These are phyloP conservation scores for Exophiala lecanii-corni DNA, from an alignment of 2,329 filamentous ascomycete species.

Conservation along the genomic window DNA sequence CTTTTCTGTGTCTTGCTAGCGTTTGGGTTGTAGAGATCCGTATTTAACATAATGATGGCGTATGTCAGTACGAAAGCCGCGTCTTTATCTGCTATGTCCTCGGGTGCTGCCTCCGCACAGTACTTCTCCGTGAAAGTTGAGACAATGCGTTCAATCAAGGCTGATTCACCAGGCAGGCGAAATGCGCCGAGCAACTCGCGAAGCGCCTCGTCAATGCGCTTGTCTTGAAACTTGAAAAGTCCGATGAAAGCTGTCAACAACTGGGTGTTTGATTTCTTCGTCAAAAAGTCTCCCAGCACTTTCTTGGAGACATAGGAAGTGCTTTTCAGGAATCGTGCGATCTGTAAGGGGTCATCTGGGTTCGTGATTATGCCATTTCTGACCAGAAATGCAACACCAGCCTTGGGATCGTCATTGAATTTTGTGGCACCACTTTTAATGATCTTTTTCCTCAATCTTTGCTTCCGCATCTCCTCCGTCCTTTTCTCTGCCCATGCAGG, in stretches of 20 bases:
- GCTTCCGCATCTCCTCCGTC: constrained; percentile 59
- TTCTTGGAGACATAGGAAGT: constrained; percentile 88
- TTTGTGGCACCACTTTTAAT: constrained; percentile 84
- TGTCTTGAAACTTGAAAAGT: constrained; percentile 80
- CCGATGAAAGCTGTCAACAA: constrained; percentile 79
- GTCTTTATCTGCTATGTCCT: constrained; percentile 78
- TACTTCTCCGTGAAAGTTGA: constrained; percentile 84
- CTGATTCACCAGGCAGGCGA: constrained; percentile 86
- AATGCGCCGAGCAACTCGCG: constrained; percentile 85
- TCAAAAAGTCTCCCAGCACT: constrained; percentile 84
- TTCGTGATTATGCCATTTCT: constrained; percentile 81
- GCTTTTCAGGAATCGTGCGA: constrained; percentile 82
- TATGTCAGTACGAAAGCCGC: constrained; percentile 88
- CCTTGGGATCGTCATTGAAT: constrained; percentile 94
- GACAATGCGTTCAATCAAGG: constrained; percentile 88
- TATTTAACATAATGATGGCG: constrained; percentile 96
- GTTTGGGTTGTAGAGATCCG: constrained; percentile 94
- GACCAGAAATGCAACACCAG: constrained; percentile 77
- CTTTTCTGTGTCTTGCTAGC: constrained; percentile 67
- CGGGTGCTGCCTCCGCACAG: constrained; percentile 62
- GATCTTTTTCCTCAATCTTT: constrained; percentile 74
- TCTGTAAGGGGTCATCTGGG: constrained; percentile 65
- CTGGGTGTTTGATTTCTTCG: constrained; percentile 83
- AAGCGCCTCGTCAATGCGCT: constrained; percentile 85
- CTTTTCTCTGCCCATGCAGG: constrained; percentile 62